Conservation (phyloP, 306 rosid genomes). For the Ziziphus jujuba region DNA sequence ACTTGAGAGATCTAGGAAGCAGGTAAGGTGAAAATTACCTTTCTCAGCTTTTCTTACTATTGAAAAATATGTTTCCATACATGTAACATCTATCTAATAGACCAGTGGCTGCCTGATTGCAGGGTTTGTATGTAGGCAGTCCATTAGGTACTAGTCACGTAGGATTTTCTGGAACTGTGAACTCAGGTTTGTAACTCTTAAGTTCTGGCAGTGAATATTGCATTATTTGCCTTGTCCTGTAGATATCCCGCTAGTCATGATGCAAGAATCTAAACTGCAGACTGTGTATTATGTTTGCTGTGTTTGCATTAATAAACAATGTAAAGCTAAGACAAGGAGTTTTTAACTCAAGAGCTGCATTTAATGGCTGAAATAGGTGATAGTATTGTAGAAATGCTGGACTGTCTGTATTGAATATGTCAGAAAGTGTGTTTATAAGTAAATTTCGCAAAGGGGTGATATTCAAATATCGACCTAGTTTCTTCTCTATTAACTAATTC, state of each 20-base stretch:
- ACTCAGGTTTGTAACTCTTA: conserved; percentile 61
- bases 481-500: background rate
- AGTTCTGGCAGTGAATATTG: background rate
- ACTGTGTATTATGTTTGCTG: too few species aligned
- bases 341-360: too few species aligned
- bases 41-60: conserved; percentile 4
- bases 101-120: conserved; percentile 31
- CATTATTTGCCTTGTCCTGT: background rate
- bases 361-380: too few species aligned
- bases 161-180: conserved; percentile 52
- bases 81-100: conserved; percentile 17
- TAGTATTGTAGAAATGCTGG: background rate
- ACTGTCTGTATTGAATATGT: background rate
- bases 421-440: background rate
- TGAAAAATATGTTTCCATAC: background rate
- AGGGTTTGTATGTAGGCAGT: conserved; percentile 48
- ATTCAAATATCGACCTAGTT: background rate
- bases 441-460: background rate
- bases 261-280: too few species aligned
- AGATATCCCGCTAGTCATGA: background rate
- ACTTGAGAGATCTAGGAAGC: conserved; percentile 61
- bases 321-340: too few species aligned
- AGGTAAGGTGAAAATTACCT: conserved; percentile 48
- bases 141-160: conserved; percentile 41
- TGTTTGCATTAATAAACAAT: too few species aligned